Evolutionary conservation across 352 stramenopile genomes (phyloP).

Genomic region (Blastocystis sp.): DNA sequence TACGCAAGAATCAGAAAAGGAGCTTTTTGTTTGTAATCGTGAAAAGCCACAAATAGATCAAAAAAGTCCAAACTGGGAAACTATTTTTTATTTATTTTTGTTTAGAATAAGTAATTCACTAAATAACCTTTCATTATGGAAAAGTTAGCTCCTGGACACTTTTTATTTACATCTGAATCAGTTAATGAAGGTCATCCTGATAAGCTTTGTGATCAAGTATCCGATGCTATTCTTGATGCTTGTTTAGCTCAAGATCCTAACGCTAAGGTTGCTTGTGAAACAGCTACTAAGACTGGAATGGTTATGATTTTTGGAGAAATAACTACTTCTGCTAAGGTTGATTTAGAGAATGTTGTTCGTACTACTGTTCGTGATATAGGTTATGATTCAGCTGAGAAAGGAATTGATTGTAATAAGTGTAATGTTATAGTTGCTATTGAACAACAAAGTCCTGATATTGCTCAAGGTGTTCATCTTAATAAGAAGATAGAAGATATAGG

Average conservation of each 20-base stretch:
- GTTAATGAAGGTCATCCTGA: slow-evolving; percentile 97
- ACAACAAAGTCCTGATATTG: slow-evolving; percentile 96
- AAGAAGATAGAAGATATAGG: slow-evolving; percentile 84
- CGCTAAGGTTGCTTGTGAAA: slow-evolving; percentile 85
- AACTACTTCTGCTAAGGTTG: slow-evolving; percentile 87
- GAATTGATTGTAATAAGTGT: slow-evolving; percentile 94
- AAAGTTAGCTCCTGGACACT: slow-evolving; percentile 46
- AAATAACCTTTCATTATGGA: slow-evolving; percentile 40
- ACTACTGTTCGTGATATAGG: slow-evolving; percentile 95
- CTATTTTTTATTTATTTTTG: too few relatives aligned
- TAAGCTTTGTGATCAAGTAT: slow-evolving; percentile 94
- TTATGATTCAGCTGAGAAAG: slow-evolving; percentile 94
- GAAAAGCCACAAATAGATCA: too few relatives aligned
- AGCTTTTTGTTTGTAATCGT: too few relatives aligned
- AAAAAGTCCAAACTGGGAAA: too few relatives aligned
- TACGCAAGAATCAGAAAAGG: too few relatives aligned
- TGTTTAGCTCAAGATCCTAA: slow-evolving; percentile 87
- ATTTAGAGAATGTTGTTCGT: slow-evolving; percentile 92
- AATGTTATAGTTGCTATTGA: slow-evolving; percentile 98
- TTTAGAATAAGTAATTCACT: too few relatives aligned
- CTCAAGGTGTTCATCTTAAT: slow-evolving; percentile 80
- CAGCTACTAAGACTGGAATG: slow-evolving; percentile 94
- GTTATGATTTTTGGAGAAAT: slow-evolving; percentile 99
- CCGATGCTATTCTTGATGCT: slow-evolving; percentile 88
- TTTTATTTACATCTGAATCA: slow-evolving; percentile 90